Base-by-base conservation (phyloP, 805 yeast species). In the Tetrapisispora namnaoensis region DNA sequence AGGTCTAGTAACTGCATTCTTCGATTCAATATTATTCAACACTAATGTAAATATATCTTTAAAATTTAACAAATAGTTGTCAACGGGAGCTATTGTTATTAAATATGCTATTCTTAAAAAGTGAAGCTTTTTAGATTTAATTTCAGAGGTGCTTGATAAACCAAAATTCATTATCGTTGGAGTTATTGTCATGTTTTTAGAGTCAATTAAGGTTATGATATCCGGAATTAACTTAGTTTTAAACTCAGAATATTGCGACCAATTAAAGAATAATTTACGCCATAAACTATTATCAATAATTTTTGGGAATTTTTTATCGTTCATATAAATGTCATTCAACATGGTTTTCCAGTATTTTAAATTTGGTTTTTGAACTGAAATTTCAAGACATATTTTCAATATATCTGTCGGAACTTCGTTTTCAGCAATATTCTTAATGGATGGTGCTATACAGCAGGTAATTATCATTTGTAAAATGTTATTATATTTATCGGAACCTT, bases 121-220 rank as follows among this genome's bases (percentile, higher is more conserved):
- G 42, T 80, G 77, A 51, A 70, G 67, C 2, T 73, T 66, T 53
- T 79, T 79, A 24, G 69, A 67, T 36, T 75, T 75, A 14, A 77
- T 71, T 55, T 85, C 93, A 16, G 82, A 77, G 49, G 84, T 88
- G 51, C 80, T 82, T 80, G 90, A 83, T 2, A 63, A 55, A 36
- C 77, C 81, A 65, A 86, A 87, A 5, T 66, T 59, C 14, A 60
- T 61, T 11, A 85, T 69, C 20, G 82, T 80, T 2, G 84, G 75
- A 0, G 81, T 67, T 7, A 77, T 72, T 10, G 72, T 65, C 39
- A 64, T 68, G 21, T 79, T 62, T 43, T 77, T 74, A 1, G 73
- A 55, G 14, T 57, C 61, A 7, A 59, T 56, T 1, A 56, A 51
- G 1, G 55, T 27, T n/a, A 65, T 46, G 18, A 65, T 49, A 24